phyloP scores from a whole-genome alignment of 179 eudicot genomes.

The Heliamphora pulchella region DNA sequence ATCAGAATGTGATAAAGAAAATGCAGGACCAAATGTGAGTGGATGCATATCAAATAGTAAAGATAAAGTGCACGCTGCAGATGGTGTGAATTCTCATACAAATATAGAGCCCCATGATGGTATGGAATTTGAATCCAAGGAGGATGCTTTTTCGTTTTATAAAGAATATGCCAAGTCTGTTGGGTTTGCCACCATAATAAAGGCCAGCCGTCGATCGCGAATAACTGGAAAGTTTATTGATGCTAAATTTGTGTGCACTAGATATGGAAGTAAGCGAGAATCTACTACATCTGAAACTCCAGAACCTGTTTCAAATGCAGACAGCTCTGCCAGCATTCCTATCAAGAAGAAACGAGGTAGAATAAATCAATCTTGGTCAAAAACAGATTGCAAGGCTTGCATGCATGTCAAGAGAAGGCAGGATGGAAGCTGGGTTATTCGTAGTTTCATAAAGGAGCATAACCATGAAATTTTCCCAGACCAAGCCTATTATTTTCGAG shows the following conservation, averaged over 20 bases:
- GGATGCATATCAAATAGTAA: constrained; percentile 5
- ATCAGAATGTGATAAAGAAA: constrained; percentile 9
- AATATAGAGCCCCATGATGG: constrained; percentile 41
- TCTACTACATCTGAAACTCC: constrained; percentile 44
- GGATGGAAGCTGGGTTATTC: constrained; percentile 55
- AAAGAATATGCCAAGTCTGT: constrained; percentile 57
- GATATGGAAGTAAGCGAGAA: constrained; percentile 63
- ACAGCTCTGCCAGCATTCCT: constrained; percentile 14
- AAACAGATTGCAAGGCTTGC: constrained; percentile 71
- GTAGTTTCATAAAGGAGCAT: constrained; percentile 52
- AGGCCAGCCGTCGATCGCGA: constrained; percentile 69
- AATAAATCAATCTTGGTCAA: constrained; percentile 48
- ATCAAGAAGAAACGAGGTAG: constrained; percentile 32
- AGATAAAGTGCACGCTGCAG: constrained; percentile 12
- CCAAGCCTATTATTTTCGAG: constrained; percentile 43
- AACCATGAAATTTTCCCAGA: constrained; percentile 59
- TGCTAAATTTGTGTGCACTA: constrained; percentile 67
- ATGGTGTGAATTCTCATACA: constrained; percentile 9
- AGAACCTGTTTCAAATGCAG: constrained; percentile 17
- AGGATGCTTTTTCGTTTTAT: constrained; percentile 56
- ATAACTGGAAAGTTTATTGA: constrained; percentile 70
- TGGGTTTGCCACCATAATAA: constrained; percentile 62
- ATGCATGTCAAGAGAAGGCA: constrained; percentile 65
- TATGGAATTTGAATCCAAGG: constrained; percentile 67
- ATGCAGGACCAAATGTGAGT: not conserved